Base-by-base conservation (phyloP, 208 protist species). In the Crithidia brevicula region DNA sequence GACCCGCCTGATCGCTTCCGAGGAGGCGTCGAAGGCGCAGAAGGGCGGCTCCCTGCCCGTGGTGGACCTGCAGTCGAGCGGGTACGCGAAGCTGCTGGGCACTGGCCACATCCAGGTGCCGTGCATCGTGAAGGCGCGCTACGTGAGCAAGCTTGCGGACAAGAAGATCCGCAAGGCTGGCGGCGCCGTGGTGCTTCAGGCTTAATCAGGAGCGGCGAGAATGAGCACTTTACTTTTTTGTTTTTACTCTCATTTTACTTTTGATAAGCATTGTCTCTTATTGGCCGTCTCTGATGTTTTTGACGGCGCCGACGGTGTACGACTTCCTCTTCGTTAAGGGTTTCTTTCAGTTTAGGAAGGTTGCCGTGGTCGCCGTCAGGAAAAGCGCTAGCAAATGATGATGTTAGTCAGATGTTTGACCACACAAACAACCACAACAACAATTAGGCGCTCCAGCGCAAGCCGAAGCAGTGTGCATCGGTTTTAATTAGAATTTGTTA, bases 51-150 rank as follows among this genome's bases (percentile, higher is more conserved):
- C 93, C 33, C 96, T 98, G 33, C 98, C 98, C 51, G 98, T 99
- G 45, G 97, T 99, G 77, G 99, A 99, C 89, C 91, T 98, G 36
- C 76, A 85, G 73, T 76, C 73, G 52, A 91, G 92, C 63, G 99
- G 99, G 64, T 99, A 97, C 89, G 98, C 98, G 92, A 99, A 99
- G 95, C 98, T 99, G 67, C 91, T 99, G 31, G 99, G 99, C 79
- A 99, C 98, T 76, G 99, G 99, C 72, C 58, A 93, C 64, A 79
- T 99, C 31, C 98, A 99, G 78, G 91, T 97, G 46, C 99, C 99
- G 71, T 90, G 99, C 71, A 99, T 99, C 75, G 98, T 99, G 73
- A 99, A 99, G 89, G 99, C 99, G 51, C 97, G 98, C 80, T 99
- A 98, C 91, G 99, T 99, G 93, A 97, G 88, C 77, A 92, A 98